Evolutionary conservation across 352 stramenopile genomes (phyloP).

Genomic region (Thraustotheca clavata): DNA sequence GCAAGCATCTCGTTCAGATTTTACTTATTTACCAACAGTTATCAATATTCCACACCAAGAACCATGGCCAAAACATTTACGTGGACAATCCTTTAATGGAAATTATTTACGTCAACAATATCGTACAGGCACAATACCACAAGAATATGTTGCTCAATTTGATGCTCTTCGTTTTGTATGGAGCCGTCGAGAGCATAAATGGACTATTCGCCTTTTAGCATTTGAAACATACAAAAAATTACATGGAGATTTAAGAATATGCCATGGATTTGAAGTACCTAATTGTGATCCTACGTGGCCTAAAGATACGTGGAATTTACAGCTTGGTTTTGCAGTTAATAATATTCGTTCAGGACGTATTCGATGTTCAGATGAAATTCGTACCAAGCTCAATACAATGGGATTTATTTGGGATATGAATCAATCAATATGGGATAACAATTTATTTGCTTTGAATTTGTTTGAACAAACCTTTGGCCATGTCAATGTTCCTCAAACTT

Average conservation of each 20-base stretch:
- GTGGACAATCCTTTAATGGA: conserved; percentile 7
- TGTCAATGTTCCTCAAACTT: conserved; percentile 5
- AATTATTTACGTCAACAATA: conserved; percentile 10
- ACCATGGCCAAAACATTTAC: conserved; percentile 14
- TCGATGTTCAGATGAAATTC: neutral
- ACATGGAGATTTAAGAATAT: neutral
- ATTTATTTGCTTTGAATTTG: neutral
- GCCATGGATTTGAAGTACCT: conserved; percentile 8
- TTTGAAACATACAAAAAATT: neutral
- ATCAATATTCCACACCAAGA: conserved; percentile 7
- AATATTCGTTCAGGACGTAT: conserved; percentile 1
- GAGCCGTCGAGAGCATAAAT: conserved; percentile 4
- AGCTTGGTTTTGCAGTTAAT: neutral
- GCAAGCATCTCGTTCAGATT: conserved; percentile 12
- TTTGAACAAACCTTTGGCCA: conserved; percentile 1
- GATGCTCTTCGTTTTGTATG: conserved; percentile 13
- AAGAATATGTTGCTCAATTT: neutral
- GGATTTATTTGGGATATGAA: conserved; percentile 21
- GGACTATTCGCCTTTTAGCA: neutral
- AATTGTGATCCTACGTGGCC: conserved; percentile 4
- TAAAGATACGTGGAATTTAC: conserved; percentile 16
- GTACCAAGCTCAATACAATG: neutral
- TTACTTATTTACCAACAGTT: conserved; percentile 1
- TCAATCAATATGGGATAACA: conserved; percentile 2
- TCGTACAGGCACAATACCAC: neutral